Conservation (phyloP, 2,329 filamentous ascomycete genomes). For the Cladorrhinum sp. region DNA sequence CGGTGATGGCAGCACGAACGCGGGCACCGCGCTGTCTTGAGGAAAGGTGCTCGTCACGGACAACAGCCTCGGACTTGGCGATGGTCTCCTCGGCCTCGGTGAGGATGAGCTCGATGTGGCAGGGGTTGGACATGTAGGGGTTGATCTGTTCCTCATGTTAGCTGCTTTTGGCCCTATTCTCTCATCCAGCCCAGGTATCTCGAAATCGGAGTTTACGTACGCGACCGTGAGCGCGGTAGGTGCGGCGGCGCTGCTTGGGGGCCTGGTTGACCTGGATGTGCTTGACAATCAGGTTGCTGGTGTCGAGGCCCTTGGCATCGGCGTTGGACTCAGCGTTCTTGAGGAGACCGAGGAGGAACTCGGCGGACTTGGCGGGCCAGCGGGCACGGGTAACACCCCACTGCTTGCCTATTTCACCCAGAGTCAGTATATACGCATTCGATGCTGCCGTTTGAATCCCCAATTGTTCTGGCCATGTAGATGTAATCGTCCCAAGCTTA, state of each 20-base stretch:
- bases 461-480: not conserved
- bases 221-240: constrained; percentile 99
- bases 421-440: constrained; percentile 17
- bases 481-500: not conserved
- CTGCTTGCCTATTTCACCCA: constrained; percentile 74
- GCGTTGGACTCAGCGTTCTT: constrained; percentile 98
- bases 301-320: constrained; percentile 96
- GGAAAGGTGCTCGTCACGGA: constrained; percentile 70
- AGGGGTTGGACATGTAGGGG: constrained; percentile 99
- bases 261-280: constrained; percentile 99
- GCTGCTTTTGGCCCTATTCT: constrained; percentile 29
- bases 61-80: constrained; percentile 75
- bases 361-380: constrained; percentile 99
- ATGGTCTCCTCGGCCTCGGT: constrained; percentile 96
- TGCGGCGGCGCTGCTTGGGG: constrained; percentile 97
- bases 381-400: constrained; percentile 97
- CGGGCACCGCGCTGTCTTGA: constrained; percentile 86
- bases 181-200: not conserved
- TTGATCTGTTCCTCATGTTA: constrained; percentile 70
- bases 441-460: constrained; percentile 23
- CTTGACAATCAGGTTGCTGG: constrained; percentile 96
- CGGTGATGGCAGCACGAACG: constrained; percentile 61
- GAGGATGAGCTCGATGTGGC: constrained; percentile 99
- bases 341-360: constrained; percentile 95
- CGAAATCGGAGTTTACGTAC: constrained; percentile 59